These are phyloP conservation scores for Raffaelea arxii DNA, from an alignment of 2,329 filamentous ascomycete species.

Conservation along the genomic window DNA sequence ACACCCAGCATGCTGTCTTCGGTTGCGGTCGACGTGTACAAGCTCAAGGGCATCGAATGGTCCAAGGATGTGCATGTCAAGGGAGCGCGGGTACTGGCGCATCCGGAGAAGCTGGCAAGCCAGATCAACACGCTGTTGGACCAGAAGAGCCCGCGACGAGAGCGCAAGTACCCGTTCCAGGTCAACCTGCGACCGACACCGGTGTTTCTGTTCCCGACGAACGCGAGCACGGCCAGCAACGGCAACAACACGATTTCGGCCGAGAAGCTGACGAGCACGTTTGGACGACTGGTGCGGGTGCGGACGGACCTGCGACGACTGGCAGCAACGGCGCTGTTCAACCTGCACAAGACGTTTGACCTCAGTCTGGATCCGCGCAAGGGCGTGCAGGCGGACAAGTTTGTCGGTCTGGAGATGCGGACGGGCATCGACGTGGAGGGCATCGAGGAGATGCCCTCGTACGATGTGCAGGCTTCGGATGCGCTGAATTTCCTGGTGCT, in stretches of 20 bases:
- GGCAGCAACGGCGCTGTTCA: conserved; percentile 24
- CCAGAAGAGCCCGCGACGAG: conserved; percentile 15
- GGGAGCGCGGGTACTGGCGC: conserved; percentile 18
- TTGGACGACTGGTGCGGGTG: conserved; percentile 28
- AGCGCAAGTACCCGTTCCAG: conserved; percentile 21
- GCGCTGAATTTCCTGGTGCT: conserved; percentile 20
- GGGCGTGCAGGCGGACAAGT: conserved; percentile 15
- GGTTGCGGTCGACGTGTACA: conserved; percentile 15
- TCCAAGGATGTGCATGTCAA: neutral
- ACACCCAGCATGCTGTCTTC: conserved; percentile 18
- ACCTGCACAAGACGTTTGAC: conserved; percentile 18
- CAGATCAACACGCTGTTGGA: conserved; percentile 19
- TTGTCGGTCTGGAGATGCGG: conserved; percentile 25
- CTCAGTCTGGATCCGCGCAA: conserved; percentile 18
- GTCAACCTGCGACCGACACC: conserved; percentile 19
- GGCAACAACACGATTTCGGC: neutral
- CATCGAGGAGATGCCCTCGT: conserved; percentile 16
- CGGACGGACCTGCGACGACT: conserved; percentile 23
- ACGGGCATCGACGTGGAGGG: conserved; percentile 21
- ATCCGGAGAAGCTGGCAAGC: conserved; percentile 12
- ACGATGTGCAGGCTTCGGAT: conserved; percentile 21
- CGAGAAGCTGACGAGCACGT: conserved; percentile 20
- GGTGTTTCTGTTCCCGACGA: conserved; percentile 22
- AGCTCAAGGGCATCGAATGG: conserved; percentile 12
- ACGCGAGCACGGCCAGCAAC: conserved; percentile 13